Evolutionary conservation across 1,284 basidiomycete species (phyloP), one percentile per base, ranked within the genome.

Genomic region (Ganoderma meredithae): DNA sequence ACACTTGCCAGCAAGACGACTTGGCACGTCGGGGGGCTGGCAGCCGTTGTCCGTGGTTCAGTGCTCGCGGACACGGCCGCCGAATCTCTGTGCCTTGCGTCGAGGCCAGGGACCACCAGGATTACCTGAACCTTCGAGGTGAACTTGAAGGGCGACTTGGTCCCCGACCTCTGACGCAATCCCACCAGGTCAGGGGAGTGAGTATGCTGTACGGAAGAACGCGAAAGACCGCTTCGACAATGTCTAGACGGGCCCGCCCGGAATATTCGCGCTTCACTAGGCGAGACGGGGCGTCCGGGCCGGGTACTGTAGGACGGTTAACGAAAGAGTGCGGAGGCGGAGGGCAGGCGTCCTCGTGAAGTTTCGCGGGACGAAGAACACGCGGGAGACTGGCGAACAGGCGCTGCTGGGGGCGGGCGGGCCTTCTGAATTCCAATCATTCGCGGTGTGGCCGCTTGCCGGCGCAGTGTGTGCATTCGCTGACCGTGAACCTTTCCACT

Each of bases 391-490:
- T 12, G 9, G 55, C 55, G 33, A 33, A 6, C 8, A 58, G 31
- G 19, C 55, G 31, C 55, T 27, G 15, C 25, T 33, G 15, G 36
- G 36, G 36, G 7, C 33, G 10, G 19, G 39, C 36, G 33, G 56
- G 22, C n/a, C 19, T 19, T 12, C 58, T 60, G 58, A 39, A 13
- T 39, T 40, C 22, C 22, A 40, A 60, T 25, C 36, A 40, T 36
- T n/a, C 13, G 9, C 10, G 39, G 58, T 25, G 39, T 9, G 19
- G 33, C 19, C 19, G 12, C 58, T 41, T 53, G 27, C 22, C 62
- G 62, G 47, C 62, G 47, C 62, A 53, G 62, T 41, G 49, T 52
- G 62, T 22, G 62, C 47, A 33, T 53, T 63, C 62, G 62, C 62
- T 63, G 62, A 36, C 62, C 47, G 49, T 53, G 62, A 63, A 63